phyloP scores from a whole-genome alignment of 495 filamentous ascomycete species.

The Apiosordaria backusii region DNA sequence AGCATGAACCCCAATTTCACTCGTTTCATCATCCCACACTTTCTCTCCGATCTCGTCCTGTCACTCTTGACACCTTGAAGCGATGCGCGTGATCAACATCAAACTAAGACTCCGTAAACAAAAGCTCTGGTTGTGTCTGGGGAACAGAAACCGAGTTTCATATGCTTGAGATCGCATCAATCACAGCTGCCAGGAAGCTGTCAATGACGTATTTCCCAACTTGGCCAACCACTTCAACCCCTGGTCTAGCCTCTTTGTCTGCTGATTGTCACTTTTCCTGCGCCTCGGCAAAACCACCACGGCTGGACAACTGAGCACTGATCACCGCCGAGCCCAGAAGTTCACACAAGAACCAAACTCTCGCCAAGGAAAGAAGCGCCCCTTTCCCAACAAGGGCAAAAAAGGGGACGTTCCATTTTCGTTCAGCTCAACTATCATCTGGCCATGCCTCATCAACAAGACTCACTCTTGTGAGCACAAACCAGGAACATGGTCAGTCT shows the following conservation, averaged over 20 bases:
- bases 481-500: background rate
- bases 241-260: background rate
- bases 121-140: background rate
- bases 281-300: background rate
- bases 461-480: background rate
- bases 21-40: background rate
- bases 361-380: background rate
- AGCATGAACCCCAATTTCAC: background rate
- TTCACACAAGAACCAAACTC: background rate
- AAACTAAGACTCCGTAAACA: background rate
- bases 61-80: background rate
- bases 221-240: background rate
- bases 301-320: background rate
- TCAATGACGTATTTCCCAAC: background rate
- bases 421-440: background rate
- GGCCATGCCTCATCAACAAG: background rate
- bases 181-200: background rate
- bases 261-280: background rate
- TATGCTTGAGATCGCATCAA: background rate
- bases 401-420: background rate
- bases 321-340: background rate
- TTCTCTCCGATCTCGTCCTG: background rate
- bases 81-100: background rate
- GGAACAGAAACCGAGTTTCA: background rate
- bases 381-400: background rate